Evolutionary conservation across 345 rosid genomes (phyloP).

Genomic region (Hypericum androsaemum): DNA sequence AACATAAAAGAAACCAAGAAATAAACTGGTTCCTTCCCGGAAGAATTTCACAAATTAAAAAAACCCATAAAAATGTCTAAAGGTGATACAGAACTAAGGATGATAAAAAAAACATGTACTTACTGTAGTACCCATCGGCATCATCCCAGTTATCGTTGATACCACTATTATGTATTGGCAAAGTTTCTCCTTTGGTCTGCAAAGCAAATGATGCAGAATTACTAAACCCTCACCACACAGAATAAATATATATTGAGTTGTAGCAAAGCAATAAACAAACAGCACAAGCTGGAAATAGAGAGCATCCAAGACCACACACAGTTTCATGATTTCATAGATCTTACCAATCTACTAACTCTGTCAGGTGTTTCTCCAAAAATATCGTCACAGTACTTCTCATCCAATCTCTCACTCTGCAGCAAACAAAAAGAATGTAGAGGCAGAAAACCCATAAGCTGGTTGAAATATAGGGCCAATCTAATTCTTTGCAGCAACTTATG

Average conservation of each 20-base stretch:
- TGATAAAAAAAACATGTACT: slow-evolving; percentile 17
- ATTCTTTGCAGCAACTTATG: slow-evolving; percentile 3
- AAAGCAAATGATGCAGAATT: slow-evolving; percentile 12
- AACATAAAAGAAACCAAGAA: too few relatives aligned
- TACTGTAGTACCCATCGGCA: slow-evolving; percentile 95
- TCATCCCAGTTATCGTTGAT: slow-evolving; percentile 99
- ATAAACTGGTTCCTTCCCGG: too few relatives aligned
- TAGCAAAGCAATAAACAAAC: too few relatives aligned
- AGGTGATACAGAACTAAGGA: neutral
- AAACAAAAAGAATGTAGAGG: slow-evolving; percentile 10
- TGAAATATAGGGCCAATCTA: slow-evolving; percentile 12
- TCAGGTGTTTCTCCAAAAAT: slow-evolving; percentile 94
- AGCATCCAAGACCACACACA: neutral
- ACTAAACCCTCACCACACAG: slow-evolving; percentile 11
- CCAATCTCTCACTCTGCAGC: slow-evolving; percentile 78
- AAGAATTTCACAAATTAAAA: neutral
- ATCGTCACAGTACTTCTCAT: slow-evolving; percentile 74
- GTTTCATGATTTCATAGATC: neutral
- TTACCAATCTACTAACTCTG: slow-evolving; percentile 52
- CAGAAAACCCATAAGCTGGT: slow-evolving; percentile 11
- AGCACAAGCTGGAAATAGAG: neutral
- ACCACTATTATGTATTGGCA: slow-evolving; percentile 63
- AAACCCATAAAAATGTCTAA: neutral
- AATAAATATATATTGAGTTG: too few relatives aligned
- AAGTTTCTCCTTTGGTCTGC: slow-evolving; percentile 66